Evolutionary conservation across 129 eudicot genomes (phyloP).

Genomic region (Saussurea involucrata): DNA sequence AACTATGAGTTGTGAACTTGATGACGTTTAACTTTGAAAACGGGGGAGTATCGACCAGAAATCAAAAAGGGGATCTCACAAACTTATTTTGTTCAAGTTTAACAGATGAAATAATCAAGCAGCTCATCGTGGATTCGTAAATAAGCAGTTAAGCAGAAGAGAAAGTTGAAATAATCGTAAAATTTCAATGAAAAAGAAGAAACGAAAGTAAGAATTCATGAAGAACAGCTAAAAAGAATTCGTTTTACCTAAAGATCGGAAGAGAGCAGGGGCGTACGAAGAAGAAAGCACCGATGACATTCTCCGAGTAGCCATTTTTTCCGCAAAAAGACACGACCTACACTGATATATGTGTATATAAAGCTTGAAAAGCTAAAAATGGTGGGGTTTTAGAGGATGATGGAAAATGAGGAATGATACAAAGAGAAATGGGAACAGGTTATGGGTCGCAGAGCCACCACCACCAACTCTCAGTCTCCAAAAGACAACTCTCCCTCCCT

Average conservation of each 20-base stretch:
- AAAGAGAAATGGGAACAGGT: not conserved
- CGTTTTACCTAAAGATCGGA: conserved; percentile 47
- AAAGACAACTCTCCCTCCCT: not conserved
- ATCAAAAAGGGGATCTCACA: not conserved
- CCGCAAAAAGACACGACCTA: not conserved
- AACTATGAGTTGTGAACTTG: not conserved
- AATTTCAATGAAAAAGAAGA: not conserved
- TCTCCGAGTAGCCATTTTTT: conserved; percentile 61
- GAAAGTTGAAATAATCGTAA: not conserved
- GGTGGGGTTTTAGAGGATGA: not conserved
- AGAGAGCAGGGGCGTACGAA: conserved; percentile 35
- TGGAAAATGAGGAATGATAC: too few relatives aligned
- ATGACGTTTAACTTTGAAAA: not conserved
- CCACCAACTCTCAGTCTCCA: not conserved
- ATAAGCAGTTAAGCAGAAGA: not conserved
- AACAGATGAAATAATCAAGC: not conserved
- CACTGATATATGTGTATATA: not conserved
- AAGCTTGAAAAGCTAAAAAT: not conserved
- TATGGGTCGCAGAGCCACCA: not conserved
- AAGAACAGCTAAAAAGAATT: not conserved
- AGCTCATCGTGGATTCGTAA: not conserved
- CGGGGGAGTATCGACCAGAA: not conserved
- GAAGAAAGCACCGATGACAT: conserved; percentile 61
- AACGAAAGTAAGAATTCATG: not conserved
- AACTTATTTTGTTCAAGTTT: not conserved